Base-by-base conservation (phyloP, 2,329 filamentous ascomycete genomes). In the Pseudocercospora fuligena region DNA sequence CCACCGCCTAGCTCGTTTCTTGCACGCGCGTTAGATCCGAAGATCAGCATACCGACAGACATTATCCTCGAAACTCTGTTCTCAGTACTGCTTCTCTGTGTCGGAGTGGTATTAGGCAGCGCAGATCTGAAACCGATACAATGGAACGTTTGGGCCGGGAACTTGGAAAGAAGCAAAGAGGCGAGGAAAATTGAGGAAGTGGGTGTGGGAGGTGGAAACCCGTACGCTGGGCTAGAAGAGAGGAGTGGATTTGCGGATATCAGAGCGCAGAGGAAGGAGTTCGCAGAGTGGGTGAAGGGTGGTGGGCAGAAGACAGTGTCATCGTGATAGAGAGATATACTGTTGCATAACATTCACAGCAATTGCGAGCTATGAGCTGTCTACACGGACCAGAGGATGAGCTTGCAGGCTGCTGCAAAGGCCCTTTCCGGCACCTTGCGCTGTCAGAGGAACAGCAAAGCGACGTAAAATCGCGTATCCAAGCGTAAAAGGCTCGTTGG, bases 231-330 rank as follows among this genome's bases (percentile, higher is more conserved):
- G 54, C 79, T 97, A 67, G 94, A 98, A 80, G 90, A 92, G 66
- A 84, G 95, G 72, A 88, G 89, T 56, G 90, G 92, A 1, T 99
- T 98, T 75, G 86, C 93, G 81, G 92, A 99, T 81, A 92, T 98
- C 69, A 89, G 93, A 79, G 81, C 80, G 23, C 85, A 93, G 81
- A 87, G 91, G 76, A 89, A 85, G 76, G 91, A 94, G 66, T 97
- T 97, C 82, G 86, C 88, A 16, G 85, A 89, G 69, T 96, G 92
- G 92, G 86, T 89, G 25, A 80, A 82, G 61, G 78, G 81, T 9
- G 76, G 66, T 40, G 57, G 67, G n/a, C 53, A 63, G 14, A 49
- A 19, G 6, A 46, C 7, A 47, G 61, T 64, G 60, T 51, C 16
- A 5, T n/a, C 54, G 16, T 40, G n/a, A 33, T 58, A 31, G n/a